Evolutionary conservation across 2,329 filamentous ascomycete species (phyloP).

Genomic region (Fusarium sarcochroum): DNA sequence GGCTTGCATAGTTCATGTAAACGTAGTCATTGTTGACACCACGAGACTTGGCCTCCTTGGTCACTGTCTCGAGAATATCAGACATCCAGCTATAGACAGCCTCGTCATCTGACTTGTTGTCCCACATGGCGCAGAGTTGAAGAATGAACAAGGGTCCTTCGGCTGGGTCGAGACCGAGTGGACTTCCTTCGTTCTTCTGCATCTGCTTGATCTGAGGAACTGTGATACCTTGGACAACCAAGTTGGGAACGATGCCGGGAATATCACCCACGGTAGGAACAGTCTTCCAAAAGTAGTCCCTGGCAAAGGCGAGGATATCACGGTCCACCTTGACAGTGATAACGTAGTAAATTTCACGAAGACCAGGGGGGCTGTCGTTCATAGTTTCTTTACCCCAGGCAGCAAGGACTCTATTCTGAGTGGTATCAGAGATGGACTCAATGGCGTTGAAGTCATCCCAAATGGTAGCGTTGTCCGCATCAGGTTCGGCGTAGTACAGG

Average conservation of each 20-base stretch:
- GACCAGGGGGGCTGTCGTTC: constrained; percentile 10
- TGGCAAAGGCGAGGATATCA: constrained; percentile 3
- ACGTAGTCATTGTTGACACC: constrained; percentile 56
- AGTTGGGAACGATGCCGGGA: constrained; percentile 47
- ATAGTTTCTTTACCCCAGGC: constrained; percentile 13
- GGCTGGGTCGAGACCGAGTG: constrained; percentile 47
- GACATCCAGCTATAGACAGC: constrained; percentile 47
- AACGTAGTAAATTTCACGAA: constrained; percentile 23
- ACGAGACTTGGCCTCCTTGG: constrained; percentile 47
- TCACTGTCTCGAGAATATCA: constrained; percentile 6
- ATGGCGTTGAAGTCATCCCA: constrained; percentile 55
- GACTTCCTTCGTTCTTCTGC: constrained; percentile 52
- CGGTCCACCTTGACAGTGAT: constrained; percentile 26
- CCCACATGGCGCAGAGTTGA: constrained; percentile 13
- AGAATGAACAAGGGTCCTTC: constrained; percentile 46
- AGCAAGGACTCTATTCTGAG: not conserved
- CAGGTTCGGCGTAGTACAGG: constrained; percentile 56
- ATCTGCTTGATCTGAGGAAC: constrained; percentile 54
- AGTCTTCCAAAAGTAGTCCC: constrained; percentile 39
- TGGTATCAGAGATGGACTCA: constrained; percentile 28
- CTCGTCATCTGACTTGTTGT: constrained; percentile 51
- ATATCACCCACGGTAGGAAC: constrained; percentile 40
- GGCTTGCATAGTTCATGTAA: constrained; percentile 63
- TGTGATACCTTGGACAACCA: constrained; percentile 59
- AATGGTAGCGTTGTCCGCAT: constrained; percentile 52